A percentile compares a stretch with the other conserved stretches of the same genome.
phyloP scores from a whole-genome alignment of 2,329 filamentous ascomycete genomes.

The Gnomoniopsis smithogilvyi region DNA sequence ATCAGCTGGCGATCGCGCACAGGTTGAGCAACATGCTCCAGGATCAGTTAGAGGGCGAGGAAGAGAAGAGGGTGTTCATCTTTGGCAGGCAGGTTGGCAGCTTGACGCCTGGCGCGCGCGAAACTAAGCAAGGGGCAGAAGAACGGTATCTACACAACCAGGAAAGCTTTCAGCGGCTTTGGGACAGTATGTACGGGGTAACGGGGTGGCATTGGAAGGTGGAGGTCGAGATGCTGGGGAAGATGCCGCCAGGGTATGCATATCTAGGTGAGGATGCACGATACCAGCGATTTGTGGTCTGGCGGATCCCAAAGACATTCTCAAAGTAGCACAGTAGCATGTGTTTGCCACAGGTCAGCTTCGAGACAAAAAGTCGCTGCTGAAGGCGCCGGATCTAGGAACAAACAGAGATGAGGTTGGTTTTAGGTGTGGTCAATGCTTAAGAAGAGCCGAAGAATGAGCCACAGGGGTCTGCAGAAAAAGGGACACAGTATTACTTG shows the following conservation, averaged over 20 bases:
- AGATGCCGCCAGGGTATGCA: background rate
- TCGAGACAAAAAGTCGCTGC: no score
- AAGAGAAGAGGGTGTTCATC: slow-evolving; percentile 19
- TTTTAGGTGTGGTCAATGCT: background rate
- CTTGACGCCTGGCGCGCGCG: slow-evolving; percentile 1
- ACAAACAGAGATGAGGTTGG: background rate
- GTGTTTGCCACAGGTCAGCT: no score
- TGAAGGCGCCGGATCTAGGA: no score
- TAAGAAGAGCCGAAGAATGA: background rate
- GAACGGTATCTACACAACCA: slow-evolving; percentile 36
- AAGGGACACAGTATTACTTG: no score
- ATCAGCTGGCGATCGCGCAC: slow-evolving; percentile 25
- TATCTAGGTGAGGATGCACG: background rate
- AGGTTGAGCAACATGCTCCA: slow-evolving; percentile 24
- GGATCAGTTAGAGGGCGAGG: background rate
- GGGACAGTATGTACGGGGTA: slow-evolving; percentile 35
- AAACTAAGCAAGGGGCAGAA: background rate
- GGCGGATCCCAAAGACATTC: background rate
- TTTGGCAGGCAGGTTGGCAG: slow-evolving; percentile 27
- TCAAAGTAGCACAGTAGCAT: no score
- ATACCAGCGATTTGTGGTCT: background rate
- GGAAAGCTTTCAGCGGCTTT: slow-evolving; percentile 38
- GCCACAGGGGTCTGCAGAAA: no score
- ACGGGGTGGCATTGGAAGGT: slow-evolving; percentile 34
- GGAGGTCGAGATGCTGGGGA: background rate